Evolutionary conservation across 495 filamentous ascomycete species (phyloP), one percentile per base, ranked within the genome.

Genomic region (Talaromyces ruber): DNA sequence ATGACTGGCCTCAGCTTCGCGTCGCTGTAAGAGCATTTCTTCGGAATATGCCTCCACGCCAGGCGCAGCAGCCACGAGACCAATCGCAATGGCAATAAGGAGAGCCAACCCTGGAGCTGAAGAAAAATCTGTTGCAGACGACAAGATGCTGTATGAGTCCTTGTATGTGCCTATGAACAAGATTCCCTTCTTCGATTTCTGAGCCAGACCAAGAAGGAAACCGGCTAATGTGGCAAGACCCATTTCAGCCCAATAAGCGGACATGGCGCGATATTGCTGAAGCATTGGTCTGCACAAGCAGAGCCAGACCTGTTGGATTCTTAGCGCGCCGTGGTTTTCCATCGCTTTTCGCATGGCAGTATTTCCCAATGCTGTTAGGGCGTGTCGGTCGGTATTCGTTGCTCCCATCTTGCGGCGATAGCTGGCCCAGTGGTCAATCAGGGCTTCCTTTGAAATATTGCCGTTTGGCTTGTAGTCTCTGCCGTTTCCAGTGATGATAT

Each of bases 31-130:
- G 71, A 71, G 62, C 80, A 81, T 79, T 66, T 86, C 82, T 58
- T 85, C 82, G 7, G 81, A 82, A 65, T 84, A 85, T 51, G 81
- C 70, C 59, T 74, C 75, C 34, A 85, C 82, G 6, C 77, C 81
- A 1, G 83, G 79, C 0, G 83, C 76, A 29, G 74, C 76, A 12
- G 81, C 75, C 3, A 79, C 77, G 4, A 84, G 77, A n/a, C 82
- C 79, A 37, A 83, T 81, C 7, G 82, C 76, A 39, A 86, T 75
- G 58, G 70, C 76, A 16, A 69, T 73, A 1, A 86, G 69, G 2
- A 84, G 70, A 0, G 75, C 79, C 21, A 84, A 68, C 61, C 83
- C 71, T 11, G 81, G 76, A 8, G 81, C 73, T 0, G 76, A 74
- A 2, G 56, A 47, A 65, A 80, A 76, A 64, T 85, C 76, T 12